Evolutionary conservation across 768 basidiomycete genomes (phyloP).

Genomic region (Mycena filopes): DNA sequence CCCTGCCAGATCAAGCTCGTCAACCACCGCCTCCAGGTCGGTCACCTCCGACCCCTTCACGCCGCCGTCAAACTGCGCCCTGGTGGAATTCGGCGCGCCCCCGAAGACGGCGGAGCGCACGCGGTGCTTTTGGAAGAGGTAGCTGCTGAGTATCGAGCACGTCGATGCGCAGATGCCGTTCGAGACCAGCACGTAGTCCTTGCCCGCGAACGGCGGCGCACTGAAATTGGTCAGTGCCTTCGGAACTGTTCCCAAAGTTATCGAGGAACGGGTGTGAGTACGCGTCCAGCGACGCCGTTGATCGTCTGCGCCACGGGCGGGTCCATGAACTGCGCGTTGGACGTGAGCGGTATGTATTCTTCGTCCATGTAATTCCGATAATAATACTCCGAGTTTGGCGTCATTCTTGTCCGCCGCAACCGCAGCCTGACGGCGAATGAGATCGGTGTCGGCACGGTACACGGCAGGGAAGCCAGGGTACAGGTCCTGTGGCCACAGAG

Average conservation of each 20-base stretch:
- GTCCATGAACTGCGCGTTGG: constrained; percentile 25
- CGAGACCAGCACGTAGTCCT: constrained; percentile 20
- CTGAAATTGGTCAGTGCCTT: constrained; percentile 25
- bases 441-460: neutral
- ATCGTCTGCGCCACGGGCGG: constrained; percentile 21
- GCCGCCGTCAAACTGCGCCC: constrained; percentile 29
- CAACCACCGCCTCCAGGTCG: constrained; percentile 8
- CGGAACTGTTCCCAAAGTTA: constrained; percentile 20
- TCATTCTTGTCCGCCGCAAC: neutral
- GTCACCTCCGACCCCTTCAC: constrained; percentile 30
- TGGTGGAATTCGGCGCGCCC: neutral
- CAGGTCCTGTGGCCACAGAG: constrained; percentile 7
- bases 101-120: constrained; percentile 30
- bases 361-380: neutral
- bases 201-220: constrained; percentile 12
- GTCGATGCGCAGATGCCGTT: constrained; percentile 32
- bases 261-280: constrained; percentile 23
- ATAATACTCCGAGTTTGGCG: neutral
- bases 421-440: constrained; percentile 2
- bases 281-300: constrained; percentile 25
- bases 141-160: constrained; percentile 29
- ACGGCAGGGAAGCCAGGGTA: constrained; percentile 13
- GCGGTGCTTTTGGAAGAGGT: constrained; percentile 31
- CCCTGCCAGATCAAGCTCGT: constrained; percentile 22
- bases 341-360: constrained; percentile 19